These are phyloP conservation scores for Colletotrichum spinosum DNA, from an alignment of 2,329 filamentous ascomycete species.

Conservation along the genomic window DNA sequence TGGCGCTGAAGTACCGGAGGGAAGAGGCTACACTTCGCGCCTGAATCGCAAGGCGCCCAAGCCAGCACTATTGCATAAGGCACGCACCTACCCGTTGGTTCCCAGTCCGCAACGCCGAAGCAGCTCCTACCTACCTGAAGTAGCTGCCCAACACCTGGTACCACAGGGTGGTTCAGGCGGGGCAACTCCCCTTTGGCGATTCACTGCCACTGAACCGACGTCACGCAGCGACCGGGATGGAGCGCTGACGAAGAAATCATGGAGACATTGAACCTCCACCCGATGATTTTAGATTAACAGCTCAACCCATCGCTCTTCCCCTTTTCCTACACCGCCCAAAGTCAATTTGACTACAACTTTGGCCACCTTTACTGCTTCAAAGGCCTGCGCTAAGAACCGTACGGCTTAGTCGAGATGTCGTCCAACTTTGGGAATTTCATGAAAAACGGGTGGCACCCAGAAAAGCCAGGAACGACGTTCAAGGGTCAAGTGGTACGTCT, in stretches of 20 bases:
- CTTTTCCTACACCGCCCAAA: constrained; percentile 22
- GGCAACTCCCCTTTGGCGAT: constrained; percentile 1
- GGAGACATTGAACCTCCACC: constrained; percentile 28
- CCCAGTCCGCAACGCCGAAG: constrained; percentile 4
- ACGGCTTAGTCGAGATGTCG: constrained; percentile 47
- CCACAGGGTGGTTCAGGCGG: constrained; percentile 11
- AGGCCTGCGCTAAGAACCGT: neutral
- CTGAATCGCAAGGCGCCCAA: constrained; percentile 35
- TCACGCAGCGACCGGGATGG: constrained; percentile 32
- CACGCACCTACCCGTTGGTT: too few species aligned
- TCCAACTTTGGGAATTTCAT: constrained; percentile 59
- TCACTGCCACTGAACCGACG: constrained; percentile 33
- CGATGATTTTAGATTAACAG: constrained; percentile 28
- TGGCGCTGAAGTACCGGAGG: neutral
- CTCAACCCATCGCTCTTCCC: constrained; percentile 16
- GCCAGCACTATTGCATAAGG: neutral
- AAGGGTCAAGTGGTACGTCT: constrained; percentile 60
- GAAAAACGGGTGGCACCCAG: constrained; percentile 66
- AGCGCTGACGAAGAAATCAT: constrained; percentile 32
- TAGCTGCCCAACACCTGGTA: constrained; percentile 18
- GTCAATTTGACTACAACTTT: neutral
- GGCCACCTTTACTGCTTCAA: neutral
- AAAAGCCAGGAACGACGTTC: constrained; percentile 55
- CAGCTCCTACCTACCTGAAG: neutral
- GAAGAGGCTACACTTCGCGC: constrained; percentile 10